Percentiles rank a stretch among this genome's conserved stretches.
Evolutionary conservation across 139 green algal genomes (phyloP).

Genomic region (Picochlorum sp.): DNA sequence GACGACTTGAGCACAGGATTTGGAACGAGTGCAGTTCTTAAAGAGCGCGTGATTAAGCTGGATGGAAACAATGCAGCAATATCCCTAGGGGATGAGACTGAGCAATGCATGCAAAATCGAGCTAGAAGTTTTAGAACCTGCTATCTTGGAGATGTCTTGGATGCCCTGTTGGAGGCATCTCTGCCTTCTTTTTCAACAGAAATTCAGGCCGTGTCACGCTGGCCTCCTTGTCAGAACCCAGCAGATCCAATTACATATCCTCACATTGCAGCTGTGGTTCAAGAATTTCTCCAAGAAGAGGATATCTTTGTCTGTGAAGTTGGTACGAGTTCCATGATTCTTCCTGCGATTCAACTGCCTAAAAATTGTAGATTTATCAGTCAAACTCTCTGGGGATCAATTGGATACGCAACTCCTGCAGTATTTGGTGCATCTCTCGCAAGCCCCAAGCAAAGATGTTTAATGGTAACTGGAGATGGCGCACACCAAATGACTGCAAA

Average conservation of each 20-base stretch:
- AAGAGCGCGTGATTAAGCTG: not conserved
- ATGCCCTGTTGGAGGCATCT: not conserved
- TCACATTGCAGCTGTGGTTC: not conserved
- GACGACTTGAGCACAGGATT: slow-evolving; percentile 14
- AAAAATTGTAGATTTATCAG: slow-evolving; percentile 2
- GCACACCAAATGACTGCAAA: slow-evolving; percentile 10
- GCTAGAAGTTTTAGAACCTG: slow-evolving; percentile 4
- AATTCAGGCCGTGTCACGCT: not conserved
- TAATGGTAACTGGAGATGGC: slow-evolving; percentile 8
- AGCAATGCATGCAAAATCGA: not conserved
- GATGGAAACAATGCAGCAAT: not conserved
- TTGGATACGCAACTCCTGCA: slow-evolving; percentile 6
- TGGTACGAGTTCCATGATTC: slow-evolving; percentile 2
- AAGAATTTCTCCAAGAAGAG: slow-evolving; percentile 6
- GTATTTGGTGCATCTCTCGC: slow-evolving; percentile 9
- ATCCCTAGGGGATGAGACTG: not conserved
- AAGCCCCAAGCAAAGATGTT: not conserved
- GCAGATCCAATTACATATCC: not conserved
- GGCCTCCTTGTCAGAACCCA: not conserved
- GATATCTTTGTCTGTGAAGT: slow-evolving; percentile 8
- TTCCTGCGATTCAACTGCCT: not conserved
- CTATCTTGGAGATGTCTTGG: not conserved
- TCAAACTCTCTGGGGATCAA: slow-evolving; percentile 14
- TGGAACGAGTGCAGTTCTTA: slow-evolving; percentile 1
- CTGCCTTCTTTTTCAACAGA: not conserved